A percentile compares a stretch with the other conserved stretches of the same genome.
These are phyloP conservation scores for Tricholoma matsutake DNA, from an alignment of 768 basidiomycete genomes.

Conservation along the genomic window DNA sequence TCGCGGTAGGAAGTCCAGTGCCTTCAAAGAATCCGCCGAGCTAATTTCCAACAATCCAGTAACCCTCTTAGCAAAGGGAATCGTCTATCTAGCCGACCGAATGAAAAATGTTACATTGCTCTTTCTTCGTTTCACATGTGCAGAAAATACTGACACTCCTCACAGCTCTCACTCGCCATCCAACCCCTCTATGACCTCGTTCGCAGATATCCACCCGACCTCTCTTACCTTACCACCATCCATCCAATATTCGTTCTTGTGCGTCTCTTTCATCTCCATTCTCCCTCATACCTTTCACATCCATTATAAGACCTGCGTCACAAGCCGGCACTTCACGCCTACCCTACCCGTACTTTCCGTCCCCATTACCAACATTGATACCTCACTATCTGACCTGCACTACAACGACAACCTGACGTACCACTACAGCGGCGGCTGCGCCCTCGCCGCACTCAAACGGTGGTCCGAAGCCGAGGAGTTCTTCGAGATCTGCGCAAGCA, in stretches of 20 bases:
- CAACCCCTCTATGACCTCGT: slow-evolving; percentile 58
- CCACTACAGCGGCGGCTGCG: slow-evolving; percentile 80
- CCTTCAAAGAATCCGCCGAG: background rate
- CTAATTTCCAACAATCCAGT: slow-evolving; percentile 37
- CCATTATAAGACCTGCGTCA: slow-evolving; percentile 51
- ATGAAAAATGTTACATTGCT: slow-evolving; percentile 47
- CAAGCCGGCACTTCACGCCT: slow-evolving; percentile 46
- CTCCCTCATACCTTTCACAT: slow-evolving; percentile 1
- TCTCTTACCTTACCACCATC: slow-evolving; percentile 61
- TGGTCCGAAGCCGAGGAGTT: slow-evolving; percentile 73
- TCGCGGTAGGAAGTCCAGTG: slow-evolving; percentile 41
- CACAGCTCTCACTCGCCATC: slow-evolving; percentile 44
- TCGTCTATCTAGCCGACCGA: slow-evolving; percentile 46
- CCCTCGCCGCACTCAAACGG: slow-evolving; percentile 56
- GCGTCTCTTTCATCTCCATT: slow-evolving; percentile 16
- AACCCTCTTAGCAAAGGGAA: slow-evolving; percentile 61
- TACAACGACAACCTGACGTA: slow-evolving; percentile 84
- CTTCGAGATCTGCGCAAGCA: slow-evolving; percentile 75
- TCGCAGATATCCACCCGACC: slow-evolving; percentile 55
- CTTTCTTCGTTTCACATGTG: background rate
- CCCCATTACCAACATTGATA: slow-evolving; percentile 69
- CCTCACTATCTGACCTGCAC: slow-evolving; percentile 53
- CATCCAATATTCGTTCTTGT: slow-evolving; percentile 70
- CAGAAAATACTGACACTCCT: background rate
- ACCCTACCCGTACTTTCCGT: slow-evolving; percentile 59